Evolutionary conservation across 495 filamentous ascomycete species (phyloP).

Genomic region (Lineolata rhizophorae): DNA sequence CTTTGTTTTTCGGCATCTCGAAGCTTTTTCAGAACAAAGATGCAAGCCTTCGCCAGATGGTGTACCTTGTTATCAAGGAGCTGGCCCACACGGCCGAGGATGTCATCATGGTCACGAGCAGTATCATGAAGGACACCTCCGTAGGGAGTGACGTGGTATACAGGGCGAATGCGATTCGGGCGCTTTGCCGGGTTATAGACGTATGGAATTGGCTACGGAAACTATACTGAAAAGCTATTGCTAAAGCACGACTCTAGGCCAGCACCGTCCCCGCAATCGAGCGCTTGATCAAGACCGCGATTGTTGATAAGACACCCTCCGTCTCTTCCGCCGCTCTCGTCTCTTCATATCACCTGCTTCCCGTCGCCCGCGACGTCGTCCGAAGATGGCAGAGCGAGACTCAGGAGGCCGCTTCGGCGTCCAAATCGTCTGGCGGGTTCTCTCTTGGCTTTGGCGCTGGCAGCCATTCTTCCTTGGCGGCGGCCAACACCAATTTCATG

Average conservation of each 20-base stretch:
- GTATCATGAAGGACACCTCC: slow-evolving; percentile 98
- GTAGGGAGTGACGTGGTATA: slow-evolving; percentile 90
- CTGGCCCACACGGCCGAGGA: slow-evolving; percentile 90
- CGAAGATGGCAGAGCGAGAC: slow-evolving; percentile 97
- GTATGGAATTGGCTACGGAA: slow-evolving; percentile 26
- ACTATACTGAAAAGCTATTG: slow-evolving; percentile 1
- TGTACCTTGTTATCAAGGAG: slow-evolving; percentile 90
- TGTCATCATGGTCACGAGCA: slow-evolving; percentile 98
- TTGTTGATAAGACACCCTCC: slow-evolving; percentile 96
- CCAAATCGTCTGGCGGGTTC: slow-evolving; percentile 74
- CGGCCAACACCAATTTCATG: slow-evolving; percentile 73
- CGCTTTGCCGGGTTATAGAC: slow-evolving; percentile 93
- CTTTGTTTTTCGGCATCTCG: slow-evolving; percentile 96
- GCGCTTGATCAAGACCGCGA: slow-evolving; percentile 94
- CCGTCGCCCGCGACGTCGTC: slow-evolving; percentile 85
- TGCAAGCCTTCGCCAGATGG: slow-evolving; percentile 94
- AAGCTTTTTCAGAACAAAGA: slow-evolving; percentile 99
- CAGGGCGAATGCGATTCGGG: slow-evolving; percentile 89
- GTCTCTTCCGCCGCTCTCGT: slow-evolving; percentile 94
- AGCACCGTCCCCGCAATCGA: slow-evolving; percentile 98
- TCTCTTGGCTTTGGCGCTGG: slow-evolving; percentile 67
- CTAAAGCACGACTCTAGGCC: slow-evolving; percentile 33
- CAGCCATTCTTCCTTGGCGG: slow-evolving; percentile 37
- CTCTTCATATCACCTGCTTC: slow-evolving; percentile 94
- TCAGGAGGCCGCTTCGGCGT: slow-evolving; percentile 80